Evolutionary conservation across 2,329 filamentous ascomycete species (phyloP), one percentile per base, ranked within the genome.

Genomic region (Cercospora nicotianae): DNA sequence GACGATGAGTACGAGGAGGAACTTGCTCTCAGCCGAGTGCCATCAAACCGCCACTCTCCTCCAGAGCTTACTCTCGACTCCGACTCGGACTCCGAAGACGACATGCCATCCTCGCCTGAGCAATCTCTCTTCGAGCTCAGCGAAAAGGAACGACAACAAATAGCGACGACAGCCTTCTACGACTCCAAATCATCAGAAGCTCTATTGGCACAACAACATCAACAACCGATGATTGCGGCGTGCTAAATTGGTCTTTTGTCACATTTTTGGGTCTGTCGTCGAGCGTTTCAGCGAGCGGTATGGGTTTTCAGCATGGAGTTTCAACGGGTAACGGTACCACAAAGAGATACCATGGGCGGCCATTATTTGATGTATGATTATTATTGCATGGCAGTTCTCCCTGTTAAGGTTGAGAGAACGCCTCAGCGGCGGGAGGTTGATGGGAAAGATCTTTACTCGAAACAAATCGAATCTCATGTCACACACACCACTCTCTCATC

Each of bases 21-120:
- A 45, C 69, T 67, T 28, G 80, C 81, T 61, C 81, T 85, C 67
- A 80, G 78, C 39, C 81, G 83, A 67, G 79, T 81, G 12, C 75
- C 79, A 64, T 79, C 77, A 26, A 65, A 65, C 64, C 78, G 79
- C 73, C 81, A 81, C 74, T 77, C 75, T 65, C 82, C 83, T 67
- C 83, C 83, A 53, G 83, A 84, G 76, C 82, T 84, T 70, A 79
- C 82, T 53, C 80, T 82, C 77, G 82, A 84, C 70, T 80, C 80
- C 45, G 81, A 83, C 72, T 72, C 71, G 13, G 75, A 76, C 60
- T 73, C 71, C 16, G 82, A 84, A 67, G 83, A 85, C 75, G 83
- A 84, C 66, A 81, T 81, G 66, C 83, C 82, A 60, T 76, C 79
- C 55, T 83, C 83, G 55, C 83, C 83, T 53, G 81, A 82, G 28